Conservation (phyloP, 208 protist genomes). For the Leishmania tarentolae region DNA sequence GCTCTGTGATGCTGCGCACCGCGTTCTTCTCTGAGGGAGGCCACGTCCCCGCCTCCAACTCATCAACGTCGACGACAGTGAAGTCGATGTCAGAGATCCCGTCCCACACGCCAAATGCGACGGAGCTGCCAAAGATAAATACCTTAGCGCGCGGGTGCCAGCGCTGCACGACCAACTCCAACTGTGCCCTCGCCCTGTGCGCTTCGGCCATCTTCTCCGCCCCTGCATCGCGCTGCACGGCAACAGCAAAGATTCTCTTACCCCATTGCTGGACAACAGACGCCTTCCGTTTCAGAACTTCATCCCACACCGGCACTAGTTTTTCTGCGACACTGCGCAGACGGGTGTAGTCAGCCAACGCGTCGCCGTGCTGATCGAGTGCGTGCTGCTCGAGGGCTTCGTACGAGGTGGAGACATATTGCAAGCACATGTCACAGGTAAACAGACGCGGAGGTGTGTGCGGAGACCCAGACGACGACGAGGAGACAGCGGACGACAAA, state of each 20-base stretch:
- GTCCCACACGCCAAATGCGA: slow-evolving; percentile 88
- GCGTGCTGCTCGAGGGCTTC: slow-evolving; percentile 61
- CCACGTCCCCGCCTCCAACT: slow-evolving; percentile 65
- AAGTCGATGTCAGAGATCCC: slow-evolving; percentile 91
- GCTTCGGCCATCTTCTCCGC: slow-evolving; percentile 76
- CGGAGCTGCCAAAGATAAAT: slow-evolving; percentile 87
- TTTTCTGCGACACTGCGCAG: slow-evolving; percentile 50
- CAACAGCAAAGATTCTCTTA: slow-evolving; percentile 53
- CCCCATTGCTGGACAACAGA: slow-evolving; percentile 49
- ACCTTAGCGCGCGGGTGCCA: slow-evolving; percentile 78
- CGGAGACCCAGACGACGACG: neutral
- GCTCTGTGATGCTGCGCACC: slow-evolving; percentile 83
- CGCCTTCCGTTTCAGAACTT: slow-evolving; percentile 38
- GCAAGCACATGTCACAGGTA: slow-evolving; percentile 77
- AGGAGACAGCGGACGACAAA: neutral
- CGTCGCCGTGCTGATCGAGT: slow-evolving; percentile 48
- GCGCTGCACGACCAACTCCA: slow-evolving; percentile 75
- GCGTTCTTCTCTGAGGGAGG: slow-evolving; percentile 81
- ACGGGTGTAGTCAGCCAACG: slow-evolving; percentile 54
- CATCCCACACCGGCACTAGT: slow-evolving; percentile 52
- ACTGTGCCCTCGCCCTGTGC: slow-evolving; percentile 76
- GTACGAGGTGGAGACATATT: slow-evolving; percentile 49
- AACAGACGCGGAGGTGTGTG: slow-evolving; percentile 31
- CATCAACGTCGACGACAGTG: slow-evolving; percentile 82
- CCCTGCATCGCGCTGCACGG: slow-evolving; percentile 76